phyloP scores from a whole-genome alignment of 2,329 filamentous ascomycete species.

The Fusarium coffeatum region DNA sequence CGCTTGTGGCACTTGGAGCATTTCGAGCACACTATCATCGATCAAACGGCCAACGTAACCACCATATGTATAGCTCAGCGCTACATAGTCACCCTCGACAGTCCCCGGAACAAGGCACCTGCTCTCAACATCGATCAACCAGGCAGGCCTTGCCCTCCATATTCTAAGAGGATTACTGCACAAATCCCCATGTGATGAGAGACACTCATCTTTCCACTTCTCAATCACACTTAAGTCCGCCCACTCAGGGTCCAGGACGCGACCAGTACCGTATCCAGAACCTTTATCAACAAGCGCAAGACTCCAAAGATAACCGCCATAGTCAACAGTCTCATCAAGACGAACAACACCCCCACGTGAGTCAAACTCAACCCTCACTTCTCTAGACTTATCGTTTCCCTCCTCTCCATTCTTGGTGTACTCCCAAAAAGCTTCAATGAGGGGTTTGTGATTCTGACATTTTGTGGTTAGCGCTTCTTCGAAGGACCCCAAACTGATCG shows the following conservation, averaged over 20 bases:
- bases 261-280: not conserved
- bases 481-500: not conserved
- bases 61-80: slow-evolving; percentile 11
- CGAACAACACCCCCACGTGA: rapidly evolving
- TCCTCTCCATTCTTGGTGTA: not conserved
- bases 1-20: not conserved
- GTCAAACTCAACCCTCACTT: not conserved
- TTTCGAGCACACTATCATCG: not conserved
- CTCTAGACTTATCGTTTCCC: not conserved
- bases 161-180: slow-evolving; percentile 8
- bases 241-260: not conserved
- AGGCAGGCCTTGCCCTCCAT: slow-evolving; percentile 7
- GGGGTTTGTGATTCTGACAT: not conserved
- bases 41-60: not conserved
- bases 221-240: not conserved
- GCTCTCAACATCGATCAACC: not conserved
- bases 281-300: not conserved
- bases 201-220: not conserved
- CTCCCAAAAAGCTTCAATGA: not conserved
- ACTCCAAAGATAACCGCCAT: rapidly evolving
- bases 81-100: not conserved
- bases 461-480: not conserved
- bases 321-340: not conserved
- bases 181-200: not conserved
- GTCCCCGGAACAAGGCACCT: not conserved